Evolutionary conservation across 1,139 yeast species (phyloP).

Genomic region (Arxiozyma telluris): DNA sequence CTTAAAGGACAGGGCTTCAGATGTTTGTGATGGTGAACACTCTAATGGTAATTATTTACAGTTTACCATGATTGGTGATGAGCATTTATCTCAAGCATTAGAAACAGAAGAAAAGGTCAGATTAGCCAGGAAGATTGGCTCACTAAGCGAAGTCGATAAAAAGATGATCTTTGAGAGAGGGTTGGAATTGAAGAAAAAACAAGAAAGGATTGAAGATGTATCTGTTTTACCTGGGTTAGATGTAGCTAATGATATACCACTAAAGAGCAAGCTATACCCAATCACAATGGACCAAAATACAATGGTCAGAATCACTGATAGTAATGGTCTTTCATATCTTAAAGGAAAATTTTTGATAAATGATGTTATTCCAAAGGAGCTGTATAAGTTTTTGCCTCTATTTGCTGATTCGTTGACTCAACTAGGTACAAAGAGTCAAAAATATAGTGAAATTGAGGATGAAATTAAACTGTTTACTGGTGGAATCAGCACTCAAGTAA

Average conservation of each 20-base stretch:
- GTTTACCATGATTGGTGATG: slow-evolving; percentile 70
- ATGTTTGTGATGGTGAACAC: not conserved
- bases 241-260: slow-evolving; percentile 55
- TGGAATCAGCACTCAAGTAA: slow-evolving; percentile 57
- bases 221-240: slow-evolving; percentile 72
- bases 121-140: slow-evolving; percentile 37
- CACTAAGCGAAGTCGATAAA: slow-evolving; percentile 48
- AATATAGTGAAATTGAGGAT: slow-evolving; percentile 79
- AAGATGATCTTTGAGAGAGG: slow-evolving; percentile 55
- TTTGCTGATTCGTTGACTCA: slow-evolving; percentile 75
- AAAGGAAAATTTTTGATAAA: slow-evolving; percentile 50
- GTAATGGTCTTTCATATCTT: slow-evolving; percentile 69
- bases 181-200: slow-evolving; percentile 48
- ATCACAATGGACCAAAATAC: slow-evolving; percentile 24
- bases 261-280: slow-evolving; percentile 39
- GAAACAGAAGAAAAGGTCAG: slow-evolving; percentile 51
- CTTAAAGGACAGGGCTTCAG: not conserved
- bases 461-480: slow-evolving; percentile 78
- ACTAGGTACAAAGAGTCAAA: slow-evolving; percentile 63
- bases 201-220: slow-evolving; percentile 60
- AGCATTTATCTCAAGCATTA: slow-evolving; percentile 39
- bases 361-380: slow-evolving; percentile 46
- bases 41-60: slow-evolving; percentile 50
- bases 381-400: slow-evolving; percentile 63
- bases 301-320: slow-evolving; percentile 43